Evolutionary conservation across 2,329 filamentous ascomycete genomes (phyloP).

Genomic region (Xylariomycetidae sp.): DNA sequence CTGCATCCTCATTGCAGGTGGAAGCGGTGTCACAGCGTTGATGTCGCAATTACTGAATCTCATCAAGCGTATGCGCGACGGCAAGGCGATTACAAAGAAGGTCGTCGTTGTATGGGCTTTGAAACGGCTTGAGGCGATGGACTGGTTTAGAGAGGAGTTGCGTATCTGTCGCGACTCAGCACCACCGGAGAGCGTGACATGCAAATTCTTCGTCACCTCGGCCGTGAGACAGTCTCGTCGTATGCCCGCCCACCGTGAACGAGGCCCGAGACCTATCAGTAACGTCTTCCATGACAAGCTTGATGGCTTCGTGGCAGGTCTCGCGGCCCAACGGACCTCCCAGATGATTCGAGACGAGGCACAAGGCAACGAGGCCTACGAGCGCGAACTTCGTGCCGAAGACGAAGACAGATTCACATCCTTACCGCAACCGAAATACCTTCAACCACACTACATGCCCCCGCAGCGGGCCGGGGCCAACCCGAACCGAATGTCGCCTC

Average conservation of each 20-base stretch:
- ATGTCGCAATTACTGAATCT: slow-evolving; percentile 86
- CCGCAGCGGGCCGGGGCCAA: slow-evolving; percentile 28
- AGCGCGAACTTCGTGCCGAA: slow-evolving; percentile 72
- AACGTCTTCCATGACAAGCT: slow-evolving; percentile 78
- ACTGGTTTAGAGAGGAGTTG: slow-evolving; percentile 95
- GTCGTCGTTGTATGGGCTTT: slow-evolving; percentile 93
- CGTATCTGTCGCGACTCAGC: slow-evolving; percentile 86
- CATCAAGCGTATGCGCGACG: slow-evolving; percentile 94
- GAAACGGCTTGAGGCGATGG: slow-evolving; percentile 86
- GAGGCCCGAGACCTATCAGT: slow-evolving; percentile 59
- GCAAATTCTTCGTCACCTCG: slow-evolving; percentile 90
- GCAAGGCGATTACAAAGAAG: slow-evolving; percentile 85
- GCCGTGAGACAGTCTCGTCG: slow-evolving; percentile 49
- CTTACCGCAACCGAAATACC: slow-evolving; percentile 62
- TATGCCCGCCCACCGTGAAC: slow-evolving; percentile 23
- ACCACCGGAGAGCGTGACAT: slow-evolving; percentile 80
- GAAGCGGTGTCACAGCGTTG: slow-evolving; percentile 88
- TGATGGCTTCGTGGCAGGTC: slow-evolving; percentile 79
- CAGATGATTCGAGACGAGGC: slow-evolving; percentile 78
- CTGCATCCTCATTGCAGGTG: slow-evolving; percentile 86
- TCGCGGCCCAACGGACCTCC: slow-evolving; percentile 81
- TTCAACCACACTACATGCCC: slow-evolving; percentile 46
- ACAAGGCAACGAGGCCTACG: slow-evolving; percentile 68
- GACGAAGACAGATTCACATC: slow-evolving; percentile 81
- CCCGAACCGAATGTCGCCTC: slow-evolving; percentile 25